phyloP scores from a whole-genome alignment of 495 filamentous ascomycete genomes.

The Lasiosphaeris hirsuta region DNA sequence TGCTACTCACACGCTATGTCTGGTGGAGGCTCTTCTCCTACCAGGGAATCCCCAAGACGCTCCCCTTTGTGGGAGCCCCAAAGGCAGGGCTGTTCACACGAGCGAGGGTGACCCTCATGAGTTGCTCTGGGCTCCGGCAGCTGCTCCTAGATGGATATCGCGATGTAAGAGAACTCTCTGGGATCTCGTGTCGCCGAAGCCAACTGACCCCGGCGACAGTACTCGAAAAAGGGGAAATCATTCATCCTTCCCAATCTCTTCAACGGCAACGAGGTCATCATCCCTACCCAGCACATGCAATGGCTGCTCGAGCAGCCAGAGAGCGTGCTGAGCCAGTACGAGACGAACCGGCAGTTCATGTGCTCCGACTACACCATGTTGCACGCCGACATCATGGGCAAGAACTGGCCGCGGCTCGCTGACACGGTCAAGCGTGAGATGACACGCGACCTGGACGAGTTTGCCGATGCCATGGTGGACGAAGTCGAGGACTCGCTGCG shows the following conservation, averaged over 20 bases:
- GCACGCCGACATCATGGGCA: constrained; percentile 27
- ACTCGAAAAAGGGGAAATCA: constrained; percentile 33
- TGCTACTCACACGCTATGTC: background rate
- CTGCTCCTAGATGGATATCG: constrained; percentile 6
- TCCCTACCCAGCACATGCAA: constrained; percentile 34
- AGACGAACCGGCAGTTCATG: constrained; percentile 37
- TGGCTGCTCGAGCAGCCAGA: constrained; percentile 47
- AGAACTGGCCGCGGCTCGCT: constrained; percentile 27
- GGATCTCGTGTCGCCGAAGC: background rate
- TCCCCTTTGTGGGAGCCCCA: background rate
- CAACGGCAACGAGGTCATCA: constrained; percentile 40
- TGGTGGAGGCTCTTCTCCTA: constrained; percentile 13
- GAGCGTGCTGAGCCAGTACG: constrained; percentile 30
- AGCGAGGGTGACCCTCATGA: background rate
- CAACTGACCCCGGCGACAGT: constrained; percentile 23
- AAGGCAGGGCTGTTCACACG: background rate
- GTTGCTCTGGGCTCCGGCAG: background rate
- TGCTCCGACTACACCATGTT: constrained; percentile 38
- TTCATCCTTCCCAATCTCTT: constrained; percentile 41
- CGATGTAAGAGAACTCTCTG: background rate
- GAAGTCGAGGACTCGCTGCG: constrained; percentile 33
- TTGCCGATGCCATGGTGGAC: constrained; percentile 37
- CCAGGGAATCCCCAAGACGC: constrained; percentile 7
- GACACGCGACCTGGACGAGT: constrained; percentile 29
- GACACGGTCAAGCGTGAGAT: constrained; percentile 35